Evolutionary conservation across 495 filamentous ascomycete genomes (phyloP).

Genomic region (Neurospora tetrasperma): DNA sequence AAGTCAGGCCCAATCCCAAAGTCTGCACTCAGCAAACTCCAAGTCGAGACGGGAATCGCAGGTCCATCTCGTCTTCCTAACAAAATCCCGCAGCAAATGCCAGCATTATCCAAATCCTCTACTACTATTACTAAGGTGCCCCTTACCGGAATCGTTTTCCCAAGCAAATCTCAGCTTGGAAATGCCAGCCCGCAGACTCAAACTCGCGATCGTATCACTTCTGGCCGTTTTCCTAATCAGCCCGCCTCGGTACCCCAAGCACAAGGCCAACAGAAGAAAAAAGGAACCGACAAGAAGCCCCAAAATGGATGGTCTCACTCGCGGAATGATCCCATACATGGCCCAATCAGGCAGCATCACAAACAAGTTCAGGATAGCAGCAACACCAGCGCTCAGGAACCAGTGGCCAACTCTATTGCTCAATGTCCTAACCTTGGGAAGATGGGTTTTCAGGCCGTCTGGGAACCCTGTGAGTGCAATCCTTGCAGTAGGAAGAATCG

Average conservation of each 20-base stretch:
- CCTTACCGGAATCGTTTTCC: not conserved
- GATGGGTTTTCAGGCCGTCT: not conserved
- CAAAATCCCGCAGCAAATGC: not conserved
- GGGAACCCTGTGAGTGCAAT: not conserved
- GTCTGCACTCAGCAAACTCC: not conserved
- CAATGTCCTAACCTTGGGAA: not conserved
- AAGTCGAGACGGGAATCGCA: not conserved
- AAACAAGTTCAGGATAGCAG: not conserved
- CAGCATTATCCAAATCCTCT: not conserved
- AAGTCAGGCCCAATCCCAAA: not conserved
- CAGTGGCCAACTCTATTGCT: not conserved
- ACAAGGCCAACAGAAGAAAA: not conserved
- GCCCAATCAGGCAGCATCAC: not conserved
- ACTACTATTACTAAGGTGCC: not conserved
- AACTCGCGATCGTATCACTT: not conserved
- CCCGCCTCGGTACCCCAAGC: not conserved
- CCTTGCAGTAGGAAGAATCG: not conserved
- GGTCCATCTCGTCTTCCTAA: not conserved
- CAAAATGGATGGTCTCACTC: not conserved
- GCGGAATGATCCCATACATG: not conserved
- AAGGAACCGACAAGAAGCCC: not conserved
- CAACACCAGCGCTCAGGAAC: not conserved
- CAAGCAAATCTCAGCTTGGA: not conserved
- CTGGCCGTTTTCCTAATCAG: not conserved
- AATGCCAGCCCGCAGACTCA: not conserved